phyloP scores from a whole-genome alignment of 768 basidiomycete genomes.

The Lactarius sp. region DNA sequence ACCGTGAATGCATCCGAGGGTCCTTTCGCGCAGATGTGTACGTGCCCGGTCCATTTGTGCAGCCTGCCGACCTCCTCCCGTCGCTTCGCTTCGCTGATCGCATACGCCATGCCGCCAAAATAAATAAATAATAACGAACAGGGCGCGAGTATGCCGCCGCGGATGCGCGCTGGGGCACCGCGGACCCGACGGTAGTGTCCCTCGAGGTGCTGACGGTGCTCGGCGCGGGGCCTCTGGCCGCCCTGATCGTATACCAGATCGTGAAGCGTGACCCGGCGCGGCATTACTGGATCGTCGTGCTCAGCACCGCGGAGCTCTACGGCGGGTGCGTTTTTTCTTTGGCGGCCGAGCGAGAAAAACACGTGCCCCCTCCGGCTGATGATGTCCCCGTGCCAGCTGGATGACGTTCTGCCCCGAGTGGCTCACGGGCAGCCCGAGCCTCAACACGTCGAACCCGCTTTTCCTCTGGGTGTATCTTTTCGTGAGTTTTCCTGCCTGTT shows the following conservation, averaged over 20 bases:
- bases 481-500: slow-evolving; percentile 42
- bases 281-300: slow-evolving; percentile 76
- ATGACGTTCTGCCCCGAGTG: slow-evolving; percentile 91
- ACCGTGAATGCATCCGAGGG: slow-evolving; percentile 66
- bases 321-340: slow-evolving; percentile 48
- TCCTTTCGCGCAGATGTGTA: slow-evolving; percentile 70
- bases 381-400: slow-evolving; percentile 36
- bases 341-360: too few relatives aligned
- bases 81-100: not conserved
- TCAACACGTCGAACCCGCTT: slow-evolving; percentile 65
- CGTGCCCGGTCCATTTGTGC: slow-evolving; percentile 29
- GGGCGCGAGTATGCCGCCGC: slow-evolving; percentile 81
- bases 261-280: slow-evolving; percentile 58
- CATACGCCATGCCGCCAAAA: not conserved
- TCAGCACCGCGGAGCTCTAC: slow-evolving; percentile 72
- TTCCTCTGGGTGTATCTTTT: slow-evolving; percentile 78
- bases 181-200: slow-evolving; percentile 76
- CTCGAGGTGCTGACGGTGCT: slow-evolving; percentile 82
- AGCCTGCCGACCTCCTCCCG: not conserved
- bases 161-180: slow-evolving; percentile 75
- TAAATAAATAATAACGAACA: slow-evolving; percentile 30
- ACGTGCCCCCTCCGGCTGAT: too few relatives aligned
- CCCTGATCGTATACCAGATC: slow-evolving; percentile 64
- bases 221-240: slow-evolving; percentile 68
- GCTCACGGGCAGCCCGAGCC: slow-evolving; percentile 67